A percentile compares a stretch with the other conserved stretches of the same genome.
These are phyloP conservation scores for Aquilaria agallochum DNA, from an alignment of 441 rosid genomes.

Conservation along the genomic window DNA sequence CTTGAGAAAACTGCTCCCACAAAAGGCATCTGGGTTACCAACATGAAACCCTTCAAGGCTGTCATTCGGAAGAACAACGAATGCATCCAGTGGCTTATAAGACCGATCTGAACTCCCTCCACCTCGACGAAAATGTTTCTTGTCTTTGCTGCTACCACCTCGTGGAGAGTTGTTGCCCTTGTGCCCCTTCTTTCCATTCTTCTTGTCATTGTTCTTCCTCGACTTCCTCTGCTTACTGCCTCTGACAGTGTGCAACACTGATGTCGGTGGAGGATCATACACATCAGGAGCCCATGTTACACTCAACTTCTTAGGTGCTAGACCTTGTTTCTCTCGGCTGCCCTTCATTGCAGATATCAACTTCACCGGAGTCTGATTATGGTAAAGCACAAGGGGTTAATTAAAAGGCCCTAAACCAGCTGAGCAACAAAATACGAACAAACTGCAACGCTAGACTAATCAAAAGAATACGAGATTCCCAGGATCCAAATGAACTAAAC, in stretches of 20 bases:
- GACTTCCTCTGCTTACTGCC: constrained; percentile 52
- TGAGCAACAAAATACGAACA: neutral
- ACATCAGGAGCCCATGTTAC: constrained; percentile 95
- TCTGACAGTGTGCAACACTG: constrained; percentile 55
- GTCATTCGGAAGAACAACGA: constrained; percentile 5
- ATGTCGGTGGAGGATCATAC: constrained; percentile 79
- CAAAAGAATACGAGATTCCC: neutral
- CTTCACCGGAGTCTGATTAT: constrained; percentile 28
- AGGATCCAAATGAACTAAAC: neutral
- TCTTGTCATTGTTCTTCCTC: constrained; percentile 43
- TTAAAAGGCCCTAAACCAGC: neutral
- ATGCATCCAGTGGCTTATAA: constrained; percentile 20
- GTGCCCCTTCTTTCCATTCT: constrained; percentile 68
- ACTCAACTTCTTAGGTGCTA: constrained; percentile 32
- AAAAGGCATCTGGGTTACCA: constrained; percentile 39
- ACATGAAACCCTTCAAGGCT: constrained; percentile 26
- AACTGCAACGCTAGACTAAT: neutral
- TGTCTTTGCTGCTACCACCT: constrained; percentile 48
- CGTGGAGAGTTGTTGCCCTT: constrained; percentile 57
- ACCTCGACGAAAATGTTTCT: constrained; percentile 44
- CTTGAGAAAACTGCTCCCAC: constrained; percentile 50
- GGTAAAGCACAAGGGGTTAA: neutral
- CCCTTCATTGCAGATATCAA: constrained; percentile 81
- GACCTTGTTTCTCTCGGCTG: constrained; percentile 60
- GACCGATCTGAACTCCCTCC: constrained; percentile 23